Percentiles rank a stretch among this genome's conserved stretches.
These are phyloP conservation scores for Pyrus communis DNA, from an alignment of 306 rosid species.

Conservation along the genomic window DNA sequence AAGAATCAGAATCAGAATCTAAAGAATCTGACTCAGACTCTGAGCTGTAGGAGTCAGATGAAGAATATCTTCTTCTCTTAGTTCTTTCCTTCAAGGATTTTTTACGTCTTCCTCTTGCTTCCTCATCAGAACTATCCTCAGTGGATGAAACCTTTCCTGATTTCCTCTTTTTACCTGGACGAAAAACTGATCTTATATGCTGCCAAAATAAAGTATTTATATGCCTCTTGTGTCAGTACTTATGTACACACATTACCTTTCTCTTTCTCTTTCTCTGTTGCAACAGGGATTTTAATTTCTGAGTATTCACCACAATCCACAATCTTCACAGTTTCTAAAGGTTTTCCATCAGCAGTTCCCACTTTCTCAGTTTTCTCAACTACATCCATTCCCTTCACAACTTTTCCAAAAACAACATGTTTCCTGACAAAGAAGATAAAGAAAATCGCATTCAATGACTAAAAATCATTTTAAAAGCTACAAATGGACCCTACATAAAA, in stretches of 20 bases:
- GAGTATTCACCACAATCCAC: conserved; percentile 75
- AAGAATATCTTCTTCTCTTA: conserved; percentile 62
- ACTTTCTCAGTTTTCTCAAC: conserved; percentile 71
- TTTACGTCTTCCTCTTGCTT: conserved; percentile 43
- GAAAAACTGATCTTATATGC: conserved; percentile 2
- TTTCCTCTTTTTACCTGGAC: conserved; percentile 63
- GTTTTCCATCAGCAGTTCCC: conserved; percentile 79
- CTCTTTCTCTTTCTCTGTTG: conserved; percentile 56
- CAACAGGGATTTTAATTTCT: conserved; percentile 31
- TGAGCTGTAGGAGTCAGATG: conserved; percentile 68
- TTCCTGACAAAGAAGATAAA: conserved; percentile 47
- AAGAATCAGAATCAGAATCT: conserved; percentile 51
- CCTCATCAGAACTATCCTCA: conserved; percentile 53
- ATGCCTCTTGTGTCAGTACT: background rate
- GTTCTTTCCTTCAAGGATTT: conserved; percentile 43
- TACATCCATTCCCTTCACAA: conserved; percentile 61
- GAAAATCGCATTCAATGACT: background rate
- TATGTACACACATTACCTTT: conserved; percentile 42
- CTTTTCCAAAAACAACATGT: conserved; percentile 94
- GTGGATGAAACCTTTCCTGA: conserved; percentile 42
- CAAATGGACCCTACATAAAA: background rate
- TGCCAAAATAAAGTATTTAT: background rate
- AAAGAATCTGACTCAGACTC: conserved; percentile 44
- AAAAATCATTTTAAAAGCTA: no score
- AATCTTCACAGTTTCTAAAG: conserved; percentile 65